Base-by-base conservation (phyloP, 2,329 filamentous ascomycete species). In the Tolypocladium ovalisporum region DNA sequence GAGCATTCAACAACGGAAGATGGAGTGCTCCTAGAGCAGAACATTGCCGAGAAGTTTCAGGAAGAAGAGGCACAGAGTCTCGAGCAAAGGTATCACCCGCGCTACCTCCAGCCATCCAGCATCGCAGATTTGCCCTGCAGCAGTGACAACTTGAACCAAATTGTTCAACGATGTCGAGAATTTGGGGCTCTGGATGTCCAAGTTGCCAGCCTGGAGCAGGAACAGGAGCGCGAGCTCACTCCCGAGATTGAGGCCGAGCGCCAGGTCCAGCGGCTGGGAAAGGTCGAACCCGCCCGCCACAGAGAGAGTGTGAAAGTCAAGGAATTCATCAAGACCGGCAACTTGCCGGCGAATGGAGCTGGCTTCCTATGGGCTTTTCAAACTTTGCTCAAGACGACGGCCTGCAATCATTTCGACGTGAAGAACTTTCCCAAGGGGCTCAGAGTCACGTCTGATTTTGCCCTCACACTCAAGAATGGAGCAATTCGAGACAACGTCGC, bases 251-350 rank as follows among this genome's bases (percentile, higher is more conserved):
- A 89, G 59, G 84, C 89, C 61, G 86, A 90, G 64, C 76, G 85
- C 0, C 86, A 89, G 60, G 71, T 90, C 0, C 75, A 81, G 37
- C 82, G 89, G 63, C 71, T 76, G 1, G 70, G 86, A 52, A 24
- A 62, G 79, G 1, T 72, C 86, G 61, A 73, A 71, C 2, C 79
- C 81, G 0, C 59, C 56, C 13, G 8, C 0, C 57, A 56, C 12
- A 15, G 42, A 13, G 1, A 1, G 37, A 61, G 0, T 73, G 83
- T 0, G 65, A 61, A 0, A 1, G 9, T 0, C 79, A 85, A 47
- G 3, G 0, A 0, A 12, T 84, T 0, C 75, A 83, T 56, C 15
- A 57, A 0, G 68, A 78, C 6, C 1, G 58, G 58, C n/a, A 29
- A 27, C 7, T 1, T 19, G 10, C 35, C 0, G 57, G 57, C 0